These are phyloP conservation scores for Paramyrothecium roridum DNA, from an alignment of 2,329 filamentous ascomycete species.

Conservation along the genomic window DNA sequence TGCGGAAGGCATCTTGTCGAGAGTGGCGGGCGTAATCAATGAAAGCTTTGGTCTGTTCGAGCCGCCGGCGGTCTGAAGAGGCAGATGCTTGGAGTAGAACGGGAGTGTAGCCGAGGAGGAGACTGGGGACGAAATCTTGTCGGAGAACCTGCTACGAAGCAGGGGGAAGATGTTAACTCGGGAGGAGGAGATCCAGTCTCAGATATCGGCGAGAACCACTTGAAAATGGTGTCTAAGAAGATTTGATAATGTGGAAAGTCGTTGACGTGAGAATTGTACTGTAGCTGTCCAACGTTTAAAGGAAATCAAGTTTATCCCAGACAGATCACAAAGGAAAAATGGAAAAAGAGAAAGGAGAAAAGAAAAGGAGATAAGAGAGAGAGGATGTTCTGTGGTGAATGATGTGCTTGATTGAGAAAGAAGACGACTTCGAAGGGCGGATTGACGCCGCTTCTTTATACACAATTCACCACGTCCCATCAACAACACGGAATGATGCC, in stretches of 20 bases:
- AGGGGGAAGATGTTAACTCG: slow-evolving; percentile 6
- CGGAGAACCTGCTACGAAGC: slow-evolving; percentile 13
- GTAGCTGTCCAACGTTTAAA: slow-evolving; percentile 11
- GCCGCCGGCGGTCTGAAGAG: slow-evolving; percentile 35
- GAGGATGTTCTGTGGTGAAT: slow-evolving; percentile 11
- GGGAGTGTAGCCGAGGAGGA: slow-evolving; percentile 28
- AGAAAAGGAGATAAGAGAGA: slow-evolving; percentile 13
- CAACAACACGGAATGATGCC: neutral
- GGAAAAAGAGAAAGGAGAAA: slow-evolving; percentile 15
- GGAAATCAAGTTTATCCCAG: slow-evolving; percentile 16
- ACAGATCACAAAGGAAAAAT: slow-evolving; percentile 20
- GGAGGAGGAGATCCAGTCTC: slow-evolving; percentile 3
- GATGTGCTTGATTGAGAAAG: slow-evolving; percentile 16
- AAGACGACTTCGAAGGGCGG: slow-evolving; percentile 9
- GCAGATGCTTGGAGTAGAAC: slow-evolving; percentile 37
- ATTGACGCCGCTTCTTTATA: slow-evolving; percentile 17
- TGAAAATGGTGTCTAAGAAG: neutral
- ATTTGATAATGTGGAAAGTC: neutral
- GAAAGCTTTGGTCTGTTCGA: slow-evolving; percentile 38
- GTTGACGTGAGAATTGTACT: neutral
- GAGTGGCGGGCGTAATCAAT: slow-evolving; percentile 31
- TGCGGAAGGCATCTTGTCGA: slow-evolving; percentile 38
- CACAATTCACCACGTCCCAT: slow-evolving; percentile 6
- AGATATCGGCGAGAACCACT: slow-evolving; percentile 3
- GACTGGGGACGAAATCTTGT: slow-evolving; percentile 29